Base-by-base conservation (phyloP, 2,329 filamentous ascomycete genomes). In the Sarocladium brachiariae region DNA sequence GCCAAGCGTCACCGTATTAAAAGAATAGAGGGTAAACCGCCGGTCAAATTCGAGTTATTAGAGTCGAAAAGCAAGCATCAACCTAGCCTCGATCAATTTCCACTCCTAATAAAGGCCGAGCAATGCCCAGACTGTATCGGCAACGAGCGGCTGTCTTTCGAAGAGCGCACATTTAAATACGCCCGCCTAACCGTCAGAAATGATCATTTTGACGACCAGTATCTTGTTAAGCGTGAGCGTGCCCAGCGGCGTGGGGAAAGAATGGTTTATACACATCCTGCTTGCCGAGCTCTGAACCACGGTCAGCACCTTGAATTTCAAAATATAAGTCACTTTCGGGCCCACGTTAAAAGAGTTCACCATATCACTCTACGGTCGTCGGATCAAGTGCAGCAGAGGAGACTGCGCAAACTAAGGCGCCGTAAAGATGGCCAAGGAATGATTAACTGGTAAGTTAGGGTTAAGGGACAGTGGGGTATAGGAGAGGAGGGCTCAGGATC, bases 91-190 rank as follows among this genome's bases (percentile, higher is more conserved):
- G 9, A 49, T 33, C 14, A 37, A 37, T 35, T 49, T 37, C 47
- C 11, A 49, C 47, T 37, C 9, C 47, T 49, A 24, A 49, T 49
- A 16, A 19, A 49, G 7, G 31, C n/a, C 16, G 31, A 14, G 3
- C 19, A 49, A 37, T 49, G 18, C 31, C 31, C 19, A 18, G 27
- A 37, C 47, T 49, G 14, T 8, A 49, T 49, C 23, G 16, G 47
- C 5, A 9, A 25, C 14, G 23, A 49, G 16, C 21, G 21, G 37
- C 37, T 41, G 21, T 41, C 21, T 41, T 41, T 41, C 23, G 21
- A 41, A 18, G 21, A 41, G 37, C 37, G 37, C 37, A 41, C 37
- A 21, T 41, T 41, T 23, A 41, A 23, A 41, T 41, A 41, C 18
- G 10, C 21, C 23, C 21, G 21, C 16, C 14, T 23, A 41, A 41